Conservation (phyloP, 2,329 filamentous ascomycete species). For the Thielaviopsis punctulata region DNA sequence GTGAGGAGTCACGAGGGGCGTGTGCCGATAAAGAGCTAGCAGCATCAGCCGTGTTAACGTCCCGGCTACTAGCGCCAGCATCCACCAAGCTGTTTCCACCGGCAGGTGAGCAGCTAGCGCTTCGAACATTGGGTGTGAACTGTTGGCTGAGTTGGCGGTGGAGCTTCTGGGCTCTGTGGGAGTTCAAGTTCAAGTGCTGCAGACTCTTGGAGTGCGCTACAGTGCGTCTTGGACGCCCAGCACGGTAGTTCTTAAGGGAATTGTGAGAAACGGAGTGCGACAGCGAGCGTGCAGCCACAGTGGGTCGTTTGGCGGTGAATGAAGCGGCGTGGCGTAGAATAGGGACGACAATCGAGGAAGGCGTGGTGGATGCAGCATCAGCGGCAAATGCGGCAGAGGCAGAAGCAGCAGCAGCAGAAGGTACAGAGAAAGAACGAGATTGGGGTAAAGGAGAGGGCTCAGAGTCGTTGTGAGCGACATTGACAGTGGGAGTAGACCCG, state of each 20-base stretch:
- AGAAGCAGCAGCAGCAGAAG: too few species aligned
- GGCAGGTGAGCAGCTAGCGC: too few species aligned
- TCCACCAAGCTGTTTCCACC: too few species aligned
- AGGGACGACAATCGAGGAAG: background rate
- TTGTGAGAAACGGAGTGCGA: background rate
- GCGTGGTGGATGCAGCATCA: background rate
- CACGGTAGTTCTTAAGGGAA: background rate
- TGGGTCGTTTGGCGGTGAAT: background rate
- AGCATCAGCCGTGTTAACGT: too few species aligned
- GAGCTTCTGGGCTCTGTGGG: background rate
- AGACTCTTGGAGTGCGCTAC: background rate
- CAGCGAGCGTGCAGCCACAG: background rate
- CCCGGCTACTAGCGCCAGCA: too few species aligned
- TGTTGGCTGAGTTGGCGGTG: background rate
- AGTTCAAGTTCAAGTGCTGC: background rate
- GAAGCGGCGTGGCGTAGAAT: background rate
- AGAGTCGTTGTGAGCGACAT: too few species aligned
- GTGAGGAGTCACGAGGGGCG: too few species aligned
- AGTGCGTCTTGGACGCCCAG: background rate
- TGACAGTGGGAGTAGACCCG: too few species aligned
- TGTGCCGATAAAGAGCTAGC: too few species aligned
- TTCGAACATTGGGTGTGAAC: background rate
- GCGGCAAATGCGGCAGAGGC: too few species aligned
- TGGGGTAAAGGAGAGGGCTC: background rate
- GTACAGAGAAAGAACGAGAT: background rate